Evolutionary conservation across 2,329 filamentous ascomycete species (phyloP).

Genomic region (Phialophora chinensis): DNA sequence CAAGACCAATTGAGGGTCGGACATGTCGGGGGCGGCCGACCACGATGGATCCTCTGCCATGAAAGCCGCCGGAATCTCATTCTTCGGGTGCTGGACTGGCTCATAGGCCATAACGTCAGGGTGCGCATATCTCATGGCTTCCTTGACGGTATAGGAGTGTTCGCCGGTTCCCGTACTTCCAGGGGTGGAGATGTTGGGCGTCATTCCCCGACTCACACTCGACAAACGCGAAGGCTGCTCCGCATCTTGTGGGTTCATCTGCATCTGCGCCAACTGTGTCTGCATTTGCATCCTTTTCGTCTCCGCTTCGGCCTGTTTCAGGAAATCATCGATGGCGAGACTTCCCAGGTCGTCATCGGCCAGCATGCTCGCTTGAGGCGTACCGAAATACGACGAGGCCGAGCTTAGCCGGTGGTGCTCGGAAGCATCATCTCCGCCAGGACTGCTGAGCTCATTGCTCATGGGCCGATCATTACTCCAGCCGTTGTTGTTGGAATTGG

Average conservation of each 20-base stretch:
- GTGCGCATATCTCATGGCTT: constrained; percentile 40
- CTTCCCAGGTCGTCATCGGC: constrained; percentile 49
- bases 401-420: constrained; percentile 51
- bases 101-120: constrained; percentile 22
- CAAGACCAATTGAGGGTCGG: constrained; percentile 32
- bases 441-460: constrained; percentile 41
- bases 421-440: constrained; percentile 48
- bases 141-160: constrained; percentile 37
- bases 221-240: constrained; percentile 29
- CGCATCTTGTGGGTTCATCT: constrained; percentile 27
- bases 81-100: constrained; percentile 11
- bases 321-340: constrained; percentile 53
- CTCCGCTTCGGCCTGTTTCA: constrained; percentile 43
- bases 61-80: constrained; percentile 16
- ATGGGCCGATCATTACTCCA: constrained; percentile 26
- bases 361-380: constrained; percentile 50
- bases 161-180: constrained; percentile 31
- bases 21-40: constrained; percentile 37
- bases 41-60: constrained; percentile 38
- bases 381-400: constrained; percentile 51
- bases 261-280: constrained; percentile 33
- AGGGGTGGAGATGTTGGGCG: constrained; percentile 33
- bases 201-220: constrained; percentile 36
- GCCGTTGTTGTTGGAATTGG: constrained; percentile 22
- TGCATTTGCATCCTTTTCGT: constrained; percentile 37